Evolutionary conservation across 2,329 filamentous ascomycete genomes (phyloP), one percentile per base, ranked within the genome.

Genomic region (Paracorniculantispora psalliotae): DNA sequence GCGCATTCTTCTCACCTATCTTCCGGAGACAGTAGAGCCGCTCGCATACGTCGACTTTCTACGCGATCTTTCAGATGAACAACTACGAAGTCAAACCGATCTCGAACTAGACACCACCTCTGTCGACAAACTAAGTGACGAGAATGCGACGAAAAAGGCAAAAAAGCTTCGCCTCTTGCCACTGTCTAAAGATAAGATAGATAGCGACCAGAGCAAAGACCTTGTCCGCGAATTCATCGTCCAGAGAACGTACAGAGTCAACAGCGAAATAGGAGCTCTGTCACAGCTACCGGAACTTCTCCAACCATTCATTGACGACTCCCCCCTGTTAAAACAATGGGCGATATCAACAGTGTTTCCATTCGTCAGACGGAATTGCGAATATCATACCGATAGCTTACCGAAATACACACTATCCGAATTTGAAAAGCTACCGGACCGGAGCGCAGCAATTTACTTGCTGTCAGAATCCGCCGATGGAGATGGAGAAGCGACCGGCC

Each of bases 1-100:
- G 60, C 85, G 88, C 47, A 85, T 94, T 56, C 74, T 96, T 23
- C 80, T 96, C 48, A 90, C 87, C 21, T 90, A 88, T 68, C 79
- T 96, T 1, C 91, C 91, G 26, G 90, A 93, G 71, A 87, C 82
- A 46, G 68, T 85, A 5, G 81, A 82, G 5, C 85, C 90, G 5
- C 73, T 73, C n/a, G 70, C 77, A 48, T 92, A 92, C 68, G 75
- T 83, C 19, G 75, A 76, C 15, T 81, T 90, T 54, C 68, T 92
- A 19, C 72, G 81, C 65, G 79, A 84, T 55, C 73, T 92, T 61
- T 78, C 76, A 43, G 74, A 75, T 4, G 77, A 75, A 54, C 71
- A 79, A 21, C 75, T 81, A 43, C 70, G 8, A 47, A 6, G 76
- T 23, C 65, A 71, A 30, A 63, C 71, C 28, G 68, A 75, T 25